A percentile compares a stretch with the other conserved stretches of the same genome.
phyloP scores from a whole-genome alignment of 345 rosid genomes.

The Ceriops tagal region DNA sequence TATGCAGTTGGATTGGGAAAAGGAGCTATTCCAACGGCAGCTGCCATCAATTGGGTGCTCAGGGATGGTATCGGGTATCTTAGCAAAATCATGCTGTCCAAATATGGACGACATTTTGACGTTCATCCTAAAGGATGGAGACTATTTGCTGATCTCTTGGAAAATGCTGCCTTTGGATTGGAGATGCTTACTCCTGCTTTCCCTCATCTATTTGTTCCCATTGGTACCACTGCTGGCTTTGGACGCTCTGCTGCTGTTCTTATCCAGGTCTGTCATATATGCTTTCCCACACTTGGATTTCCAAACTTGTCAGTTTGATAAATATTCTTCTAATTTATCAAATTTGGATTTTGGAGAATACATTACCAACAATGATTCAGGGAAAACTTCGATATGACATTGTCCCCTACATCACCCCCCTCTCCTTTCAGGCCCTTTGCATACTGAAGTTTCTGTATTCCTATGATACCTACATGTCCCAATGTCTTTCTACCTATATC shows the following conservation, averaged over 20 bases:
- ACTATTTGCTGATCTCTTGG: constrained; percentile 90
- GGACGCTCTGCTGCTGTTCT: constrained; percentile 91
- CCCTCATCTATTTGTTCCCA: constrained; percentile 69
- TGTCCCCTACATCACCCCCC: no score
- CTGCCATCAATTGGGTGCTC: constrained; percentile 95
- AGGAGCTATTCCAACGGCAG: constrained; percentile 95
- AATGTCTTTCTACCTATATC: no score
- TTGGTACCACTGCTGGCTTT: constrained; percentile 94
- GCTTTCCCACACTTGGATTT: no score
- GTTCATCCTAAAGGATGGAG: constrained; percentile 98
- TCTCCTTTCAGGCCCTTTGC: no score
- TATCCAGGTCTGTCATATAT: constrained; percentile 55
- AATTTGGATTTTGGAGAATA: background rate
- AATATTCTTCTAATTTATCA: background rate
- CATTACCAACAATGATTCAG: background rate
- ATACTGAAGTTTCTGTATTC: no score
- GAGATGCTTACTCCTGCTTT: constrained; percentile 92
- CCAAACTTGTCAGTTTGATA: background rate
- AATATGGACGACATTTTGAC: constrained; percentile 91
- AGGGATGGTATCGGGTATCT: constrained; percentile 96
- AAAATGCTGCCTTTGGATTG: constrained; percentile 86
- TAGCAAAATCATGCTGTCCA: constrained; percentile 83
- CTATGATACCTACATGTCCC: no score
- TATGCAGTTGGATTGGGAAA: constrained; percentile 97
- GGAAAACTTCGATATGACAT: background rate